phyloP scores from a whole-genome alignment of 345 rosid species.

The Eutrema japonicum region DNA sequence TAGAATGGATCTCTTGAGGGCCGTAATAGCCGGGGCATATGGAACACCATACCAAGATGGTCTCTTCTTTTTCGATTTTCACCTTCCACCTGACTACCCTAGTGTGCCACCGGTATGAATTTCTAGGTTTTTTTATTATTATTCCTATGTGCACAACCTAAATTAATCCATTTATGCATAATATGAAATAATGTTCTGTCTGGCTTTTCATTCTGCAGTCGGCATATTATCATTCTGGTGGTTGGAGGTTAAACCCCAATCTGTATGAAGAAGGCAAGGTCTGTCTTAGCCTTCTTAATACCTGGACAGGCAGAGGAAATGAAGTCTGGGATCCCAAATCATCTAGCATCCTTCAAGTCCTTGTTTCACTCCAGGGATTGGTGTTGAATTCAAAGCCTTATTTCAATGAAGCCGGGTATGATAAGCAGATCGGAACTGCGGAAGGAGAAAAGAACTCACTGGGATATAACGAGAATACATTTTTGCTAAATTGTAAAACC shows the following conservation, averaged over 20 bases:
- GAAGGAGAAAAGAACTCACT: constrained; percentile 97
- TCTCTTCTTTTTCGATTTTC: constrained; percentile 95
- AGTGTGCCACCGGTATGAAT: constrained; percentile 81
- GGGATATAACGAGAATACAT: constrained; percentile 90
- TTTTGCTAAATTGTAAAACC: constrained; percentile 89
- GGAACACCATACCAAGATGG: constrained; percentile 99
- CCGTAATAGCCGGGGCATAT: constrained; percentile 89
- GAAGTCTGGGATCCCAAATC: constrained; percentile 96
- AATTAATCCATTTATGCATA: constrained; percentile 5
- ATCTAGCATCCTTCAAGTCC: constrained; percentile 97
- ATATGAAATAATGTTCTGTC: constrained; percentile 25
- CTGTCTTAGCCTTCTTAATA: constrained; percentile 97
- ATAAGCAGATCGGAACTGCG: constrained; percentile 88
- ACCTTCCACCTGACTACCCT: constrained; percentile 87
- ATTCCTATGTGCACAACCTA: not conserved
- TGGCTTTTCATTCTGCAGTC: constrained; percentile 57
- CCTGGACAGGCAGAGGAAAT: constrained; percentile 96
- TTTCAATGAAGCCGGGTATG: constrained; percentile 99
- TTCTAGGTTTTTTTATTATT: constrained; percentile 17
- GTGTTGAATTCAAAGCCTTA: constrained; percentile 96
- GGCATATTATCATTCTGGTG: constrained; percentile 97
- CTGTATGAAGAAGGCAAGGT: constrained; percentile 95
- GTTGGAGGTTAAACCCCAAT: constrained; percentile 97
- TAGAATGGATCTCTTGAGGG: constrained; percentile 92
- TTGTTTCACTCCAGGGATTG: constrained; percentile 96